Conservation (phyloP, 306 rosid species). For the Cicer yamashitae region DNA sequence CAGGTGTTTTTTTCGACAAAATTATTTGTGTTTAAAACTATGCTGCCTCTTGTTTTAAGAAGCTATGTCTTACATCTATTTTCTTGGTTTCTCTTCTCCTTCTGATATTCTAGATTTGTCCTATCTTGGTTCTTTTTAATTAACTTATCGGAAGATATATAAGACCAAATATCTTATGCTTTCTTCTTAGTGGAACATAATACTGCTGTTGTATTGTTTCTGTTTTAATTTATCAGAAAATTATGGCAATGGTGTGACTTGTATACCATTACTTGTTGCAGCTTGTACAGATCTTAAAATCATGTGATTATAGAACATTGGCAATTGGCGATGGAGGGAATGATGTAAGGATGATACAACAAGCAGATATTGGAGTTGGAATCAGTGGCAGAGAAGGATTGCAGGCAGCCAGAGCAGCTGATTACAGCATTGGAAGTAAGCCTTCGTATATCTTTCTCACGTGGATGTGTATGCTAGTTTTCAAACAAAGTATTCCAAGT, state of each 20-base stretch:
- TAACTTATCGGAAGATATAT: not conserved
- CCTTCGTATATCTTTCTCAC: not conserved
- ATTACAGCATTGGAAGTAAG: conserved; percentile 98
- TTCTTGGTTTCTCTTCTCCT: conserved; percentile 32
- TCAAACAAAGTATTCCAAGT: conserved; percentile 18
- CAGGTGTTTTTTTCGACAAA: conserved; percentile 62
- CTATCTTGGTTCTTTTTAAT: conserved; percentile 34
- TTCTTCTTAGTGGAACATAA: conserved; percentile 27
- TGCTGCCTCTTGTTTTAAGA: conserved; percentile 39
- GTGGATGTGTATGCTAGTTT: conserved; percentile 35
- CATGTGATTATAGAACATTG: conserved; percentile 92
- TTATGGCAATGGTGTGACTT: conserved; percentile 35
- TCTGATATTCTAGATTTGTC: conserved; percentile 29
- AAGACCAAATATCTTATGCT: conserved; percentile 16
- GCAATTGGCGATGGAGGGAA: conserved; percentile 99
- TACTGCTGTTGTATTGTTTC: conserved; percentile 39
- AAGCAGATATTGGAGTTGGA: conserved; percentile 98
- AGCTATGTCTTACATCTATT: conserved; percentile 18
- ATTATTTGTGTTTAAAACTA: conserved; percentile 19
- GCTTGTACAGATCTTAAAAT: conserved; percentile 92
- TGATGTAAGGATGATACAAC: conserved; percentile 99
- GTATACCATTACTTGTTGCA: conserved; percentile 57
- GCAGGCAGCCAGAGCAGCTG: conserved; percentile 99
- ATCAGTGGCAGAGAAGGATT: conserved; percentile 99
- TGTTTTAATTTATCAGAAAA: conserved; percentile 24